phyloP scores from a whole-genome alignment of 2,329 filamentous ascomycete species.

The Alternaria alternata region DNA sequence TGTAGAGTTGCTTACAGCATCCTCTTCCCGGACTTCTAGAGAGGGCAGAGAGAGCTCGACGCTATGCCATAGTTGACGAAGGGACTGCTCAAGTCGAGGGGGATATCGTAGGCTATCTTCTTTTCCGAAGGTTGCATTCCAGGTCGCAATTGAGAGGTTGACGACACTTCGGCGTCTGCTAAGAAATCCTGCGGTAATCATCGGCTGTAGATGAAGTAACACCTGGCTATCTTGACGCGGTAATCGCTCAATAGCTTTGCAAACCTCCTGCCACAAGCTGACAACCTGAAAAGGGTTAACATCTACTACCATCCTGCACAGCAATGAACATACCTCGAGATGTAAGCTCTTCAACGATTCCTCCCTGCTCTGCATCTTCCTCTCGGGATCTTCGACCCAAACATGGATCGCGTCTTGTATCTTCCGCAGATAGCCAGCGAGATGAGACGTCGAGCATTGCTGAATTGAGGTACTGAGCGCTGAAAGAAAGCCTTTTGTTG shows the following conservation, averaged over 20 bases:
- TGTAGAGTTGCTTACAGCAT: slow-evolving; percentile 49
- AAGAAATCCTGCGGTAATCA: slow-evolving; percentile 63
- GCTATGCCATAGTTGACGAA: slow-evolving; percentile 67
- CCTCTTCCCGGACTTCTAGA: slow-evolving; percentile 51
- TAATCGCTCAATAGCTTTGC: slow-evolving; percentile 64
- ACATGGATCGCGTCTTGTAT: slow-evolving; percentile 68
- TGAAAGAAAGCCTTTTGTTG: slow-evolving; percentile 60
- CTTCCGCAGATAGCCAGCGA: slow-evolving; percentile 64
- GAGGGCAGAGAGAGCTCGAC: slow-evolving; percentile 61
- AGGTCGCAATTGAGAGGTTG: slow-evolving; percentile 65
- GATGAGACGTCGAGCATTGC: slow-evolving; percentile 56
- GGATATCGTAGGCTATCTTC: slow-evolving; percentile 71
- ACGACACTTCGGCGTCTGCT: slow-evolving; percentile 61
- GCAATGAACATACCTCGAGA: slow-evolving; percentile 29
- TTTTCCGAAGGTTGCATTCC: slow-evolving; percentile 75
- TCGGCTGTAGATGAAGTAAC: slow-evolving; percentile 61
- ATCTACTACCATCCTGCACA: slow-evolving; percentile 19
- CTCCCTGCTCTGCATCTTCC: slow-evolving; percentile 39
- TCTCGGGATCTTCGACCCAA: slow-evolving; percentile 69
- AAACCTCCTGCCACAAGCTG: slow-evolving; percentile 54
- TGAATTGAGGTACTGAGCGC: slow-evolving; percentile 57
- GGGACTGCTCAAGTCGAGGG: slow-evolving; percentile 65
- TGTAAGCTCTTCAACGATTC: slow-evolving; percentile 32
- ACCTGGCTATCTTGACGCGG: slow-evolving; percentile 64
- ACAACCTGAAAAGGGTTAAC: slow-evolving; percentile 36